These are phyloP conservation scores for Aspergillus sp. DNA, from an alignment of 2,329 filamentous ascomycete genomes.

Conservation along the genomic window DNA sequence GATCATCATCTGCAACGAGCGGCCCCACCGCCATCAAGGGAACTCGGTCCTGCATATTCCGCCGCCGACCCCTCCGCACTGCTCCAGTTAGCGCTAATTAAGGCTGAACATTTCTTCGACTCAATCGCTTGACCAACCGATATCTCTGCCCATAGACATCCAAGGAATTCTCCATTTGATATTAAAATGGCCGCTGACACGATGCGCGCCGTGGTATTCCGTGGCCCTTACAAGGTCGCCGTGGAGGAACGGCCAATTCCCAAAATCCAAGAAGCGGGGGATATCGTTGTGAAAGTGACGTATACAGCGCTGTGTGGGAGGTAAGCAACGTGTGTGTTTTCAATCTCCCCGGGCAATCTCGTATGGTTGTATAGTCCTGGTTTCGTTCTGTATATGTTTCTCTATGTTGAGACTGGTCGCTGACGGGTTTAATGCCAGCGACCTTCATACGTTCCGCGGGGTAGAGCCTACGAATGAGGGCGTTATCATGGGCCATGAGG, in stretches of 20 bases:
- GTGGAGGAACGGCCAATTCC: conserved; percentile 80
- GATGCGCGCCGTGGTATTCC: conserved; percentile 90
- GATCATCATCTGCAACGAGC: neutral
- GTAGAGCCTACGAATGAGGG: conserved; percentile 67
- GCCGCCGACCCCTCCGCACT: neutral
- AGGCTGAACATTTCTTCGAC: neutral
- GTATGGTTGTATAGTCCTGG: neutral
- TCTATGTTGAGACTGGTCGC: neutral
- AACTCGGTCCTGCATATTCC: neutral
- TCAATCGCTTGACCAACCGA: neutral
- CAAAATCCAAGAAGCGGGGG: conserved; percentile 66
- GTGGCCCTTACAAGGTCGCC: conserved; percentile 71
- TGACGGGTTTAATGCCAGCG: conserved; percentile 49
- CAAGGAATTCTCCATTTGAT: neutral
- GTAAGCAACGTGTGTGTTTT: conserved; percentile 49
- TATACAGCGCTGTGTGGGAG: conserved; percentile 86
- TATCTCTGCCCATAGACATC: neutral
- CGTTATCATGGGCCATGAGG: conserved; percentile 76
- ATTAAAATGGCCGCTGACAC: conserved; percentile 41
- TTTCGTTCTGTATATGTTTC: neutral
- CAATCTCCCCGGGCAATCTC: neutral
- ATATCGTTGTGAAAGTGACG: conserved; percentile 79
- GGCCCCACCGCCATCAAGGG: neutral
- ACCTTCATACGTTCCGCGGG: conserved; percentile 83
- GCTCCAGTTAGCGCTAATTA: neutral